Base-by-base conservation (phyloP, 805 yeast genomes). In the Kazachstania psychrophila region DNA sequence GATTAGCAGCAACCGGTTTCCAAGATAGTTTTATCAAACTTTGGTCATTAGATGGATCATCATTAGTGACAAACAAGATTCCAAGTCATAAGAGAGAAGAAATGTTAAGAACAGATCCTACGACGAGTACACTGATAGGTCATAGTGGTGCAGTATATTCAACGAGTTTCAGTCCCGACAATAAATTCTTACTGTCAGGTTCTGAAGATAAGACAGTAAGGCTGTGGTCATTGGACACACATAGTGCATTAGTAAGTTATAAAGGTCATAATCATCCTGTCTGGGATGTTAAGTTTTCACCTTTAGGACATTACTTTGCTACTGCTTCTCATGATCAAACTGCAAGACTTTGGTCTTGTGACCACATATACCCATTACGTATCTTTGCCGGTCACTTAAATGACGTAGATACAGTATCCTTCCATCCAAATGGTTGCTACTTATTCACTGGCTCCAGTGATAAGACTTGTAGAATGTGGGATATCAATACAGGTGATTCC, bases 401-500 rank as follows among this genome's bases (percentile, higher is more conserved):
- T 52, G 99, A 92, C 64, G 97, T 92, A 26, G 97, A 92, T 56
- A 78, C 89, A 47, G 94, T 89, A 25, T 79, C 78, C 34, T 92
- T 89, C 72, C 98, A 92, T 63, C 97, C 98, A 18, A 92, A 92
- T 59, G 88, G 96, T 7, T 82, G 88, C 33, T 92, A 92, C 56
- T 77, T 92, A 6, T 79, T 92, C 53, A 89, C 98, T 0, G 99
- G 98, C 6, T 85, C 95, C 5, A 75, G 88, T 44, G 99, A 92
- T 62, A 86, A 87, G 62, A 86, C 97, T 0, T 81, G 94, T 53
- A 72, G 98, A 45, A 88, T 92, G 96, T 92, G 99, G 99, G 98
- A 92, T 59, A 77, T 92, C 18, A 74, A 78, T 25, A 73, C 78
- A 28, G 99, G 98, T 27, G 79, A 77, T 45, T 77, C 94, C 28